Base-by-base conservation (phyloP, 768 basidiomycete genomes). In the Tricholomella constricta region DNA sequence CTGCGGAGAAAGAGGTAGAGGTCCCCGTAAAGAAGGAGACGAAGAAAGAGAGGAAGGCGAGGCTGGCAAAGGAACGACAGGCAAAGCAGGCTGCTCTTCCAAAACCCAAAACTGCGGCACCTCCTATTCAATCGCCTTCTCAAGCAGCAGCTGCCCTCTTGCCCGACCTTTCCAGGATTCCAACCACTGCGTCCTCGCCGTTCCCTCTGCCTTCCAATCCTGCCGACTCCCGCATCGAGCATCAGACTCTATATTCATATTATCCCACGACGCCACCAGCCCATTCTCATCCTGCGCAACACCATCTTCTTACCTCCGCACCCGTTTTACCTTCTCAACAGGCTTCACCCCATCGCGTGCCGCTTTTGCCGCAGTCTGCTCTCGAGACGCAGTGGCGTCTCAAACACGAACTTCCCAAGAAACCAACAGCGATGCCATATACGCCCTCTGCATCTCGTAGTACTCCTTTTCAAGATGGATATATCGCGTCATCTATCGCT, bases 1-100 rank as follows among this genome's bases (percentile, higher is more conserved):
- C 58, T 27, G 68, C 51, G 20, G 69, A 66, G 46, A 45, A 55
- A 34, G 62, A 58, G 19, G 45, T 59, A 22, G 59, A 57, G 37
- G 52, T 54, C 9, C 59, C 56, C 8, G 55, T 59, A 27, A 66
- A 62, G 55, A 68, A 64, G 54, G 67, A 69, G 59, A 67, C 62
- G 27, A 73, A 67, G 63, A 69, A 63, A 54, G 61, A 67, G 62
- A 68, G 56, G 51, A 67, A 70, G 46, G 61, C 55, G 0, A 52
- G 63, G 37, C 52, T 68, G 23, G 54, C 51, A 8, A 59, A 45
- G n/a, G 60, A 61, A 34, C 51, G 57, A 29, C 42, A 32, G 32
- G 60, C 59, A 8, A 62, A 58, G 53, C 67, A 68, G 27, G 29
- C 26, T 17, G 23, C 35, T 20, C 19, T 46, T 22, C 45, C 19